phyloP scores from a whole-genome alignment of 352 stramenopile genomes.

The Phytophthora crassamura region DNA sequence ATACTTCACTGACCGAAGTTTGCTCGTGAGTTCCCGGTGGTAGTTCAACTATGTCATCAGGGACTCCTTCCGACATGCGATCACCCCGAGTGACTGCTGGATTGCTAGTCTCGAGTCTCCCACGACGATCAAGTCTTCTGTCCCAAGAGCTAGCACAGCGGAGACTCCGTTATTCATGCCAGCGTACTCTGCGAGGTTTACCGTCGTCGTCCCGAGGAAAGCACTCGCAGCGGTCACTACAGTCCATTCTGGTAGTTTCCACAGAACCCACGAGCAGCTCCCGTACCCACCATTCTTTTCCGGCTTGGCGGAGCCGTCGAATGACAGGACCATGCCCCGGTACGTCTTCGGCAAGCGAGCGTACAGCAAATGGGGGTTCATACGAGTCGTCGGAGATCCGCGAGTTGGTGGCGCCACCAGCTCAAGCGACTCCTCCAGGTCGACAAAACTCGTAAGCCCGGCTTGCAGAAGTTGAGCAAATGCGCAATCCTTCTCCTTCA shows the following conservation, averaged over 20 bases:
- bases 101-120: too few relatives aligned
- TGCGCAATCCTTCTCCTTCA: slow-evolving; percentile 5
- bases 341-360: background rate
- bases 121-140: background rate
- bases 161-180: background rate
- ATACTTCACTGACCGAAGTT: too few relatives aligned
- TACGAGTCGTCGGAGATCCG: background rate
- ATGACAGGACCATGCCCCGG: slow-evolving; percentile 15
- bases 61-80: too few relatives aligned
- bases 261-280: slow-evolving; percentile 9
- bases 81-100: too few relatives aligned
- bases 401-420: background rate
- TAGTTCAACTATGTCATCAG: too few relatives aligned
- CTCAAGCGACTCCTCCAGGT: slow-evolving; percentile 1
- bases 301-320: slow-evolving; percentile 26
- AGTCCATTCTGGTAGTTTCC: slow-evolving; percentile 1
- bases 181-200: slow-evolving; percentile 6
- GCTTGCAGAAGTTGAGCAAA: slow-evolving; percentile 8
- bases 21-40: too few relatives aligned
- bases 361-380: slow-evolving; percentile 1
- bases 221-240: slow-evolving; percentile 2
- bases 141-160: background rate
- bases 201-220: background rate
- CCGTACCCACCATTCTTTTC: slow-evolving; percentile 7
- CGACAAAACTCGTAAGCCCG: background rate